Conservation (phyloP, 768 basidiomycete species). For the Mycena leptocephala region DNA sequence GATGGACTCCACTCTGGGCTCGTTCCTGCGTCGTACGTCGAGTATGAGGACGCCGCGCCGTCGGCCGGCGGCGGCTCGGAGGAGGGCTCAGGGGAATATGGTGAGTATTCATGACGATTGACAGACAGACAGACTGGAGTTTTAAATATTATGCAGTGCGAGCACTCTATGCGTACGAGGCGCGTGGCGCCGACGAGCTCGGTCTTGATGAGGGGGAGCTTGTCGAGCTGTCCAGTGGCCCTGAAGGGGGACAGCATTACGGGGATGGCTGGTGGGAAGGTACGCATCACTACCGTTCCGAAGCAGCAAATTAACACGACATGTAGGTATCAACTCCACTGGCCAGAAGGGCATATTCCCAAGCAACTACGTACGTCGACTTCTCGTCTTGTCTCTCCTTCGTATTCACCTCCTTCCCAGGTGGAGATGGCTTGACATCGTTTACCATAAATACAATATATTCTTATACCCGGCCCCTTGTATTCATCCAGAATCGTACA, state of each 20-base stretch:
- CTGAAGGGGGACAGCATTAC: conserved; percentile 75
- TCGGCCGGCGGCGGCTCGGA: conserved; percentile 31
- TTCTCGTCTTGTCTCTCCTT: conserved; percentile 35
- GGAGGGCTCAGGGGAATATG: conserved; percentile 63
- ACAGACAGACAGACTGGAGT: conserved; percentile 15
- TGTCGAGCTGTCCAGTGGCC: conserved; percentile 76
- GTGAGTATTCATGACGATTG: conserved; percentile 56
- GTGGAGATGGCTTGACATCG: conserved; percentile 63
- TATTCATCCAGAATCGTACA: conserved; percentile 28
- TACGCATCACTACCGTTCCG: conserved; percentile 46
- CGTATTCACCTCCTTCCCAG: conserved; percentile 47
- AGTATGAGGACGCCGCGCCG: conserved; percentile 46
- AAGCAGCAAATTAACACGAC: conserved; percentile 34
- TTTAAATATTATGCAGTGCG: conserved; percentile 68
- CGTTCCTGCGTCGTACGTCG: conserved; percentile 86
- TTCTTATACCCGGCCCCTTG: conserved; percentile 16
- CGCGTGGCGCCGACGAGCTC: conserved; percentile 83
- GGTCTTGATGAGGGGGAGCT: conserved; percentile 72
- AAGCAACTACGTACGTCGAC: conserved; percentile 84
- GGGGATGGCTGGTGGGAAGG: conserved; percentile 94
- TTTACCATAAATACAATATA: conserved; percentile 23
- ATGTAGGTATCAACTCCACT: conserved; percentile 69
- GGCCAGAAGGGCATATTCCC: conserved; percentile 89
- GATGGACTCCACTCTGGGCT: conserved; percentile 74
- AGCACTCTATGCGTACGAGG: conserved; percentile 85